Evolutionary conservation across 2,329 filamentous ascomycete species (phyloP).

Genomic region (Plenodomus lindquistii): DNA sequence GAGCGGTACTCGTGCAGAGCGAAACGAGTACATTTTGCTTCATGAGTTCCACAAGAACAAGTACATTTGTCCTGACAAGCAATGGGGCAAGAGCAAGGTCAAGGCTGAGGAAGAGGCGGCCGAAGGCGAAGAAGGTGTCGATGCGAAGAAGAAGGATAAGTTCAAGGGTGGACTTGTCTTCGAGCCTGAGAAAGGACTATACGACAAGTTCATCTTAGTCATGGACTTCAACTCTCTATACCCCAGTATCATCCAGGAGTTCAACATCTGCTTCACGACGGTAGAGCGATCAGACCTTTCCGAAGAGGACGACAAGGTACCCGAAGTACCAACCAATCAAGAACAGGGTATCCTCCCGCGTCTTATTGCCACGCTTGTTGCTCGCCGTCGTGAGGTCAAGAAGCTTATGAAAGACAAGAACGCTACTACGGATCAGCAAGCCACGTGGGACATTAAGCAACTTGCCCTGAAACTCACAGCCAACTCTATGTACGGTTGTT

Average conservation of each 20-base stretch:
- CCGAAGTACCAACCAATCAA: slow-evolving; percentile 78
- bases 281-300: slow-evolving; percentile 75
- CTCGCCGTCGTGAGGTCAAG: slow-evolving; percentile 88
- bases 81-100: slow-evolving; percentile 74
- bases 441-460: slow-evolving; percentile 98
- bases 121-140: slow-evolving; percentile 67
- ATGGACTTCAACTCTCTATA: slow-evolving; percentile 99
- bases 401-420: slow-evolving; percentile 93
- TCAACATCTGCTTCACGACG: slow-evolving; percentile 98
- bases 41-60: slow-evolving; percentile 97
- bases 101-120: slow-evolving; percentile 74
- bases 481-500: slow-evolving; percentile 99
- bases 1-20: slow-evolving; percentile 92
- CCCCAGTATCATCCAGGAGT: slow-evolving; percentile 98
- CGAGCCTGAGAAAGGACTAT: slow-evolving; percentile 94
- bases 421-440: slow-evolving; percentile 82
- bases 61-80: slow-evolving; percentile 97
- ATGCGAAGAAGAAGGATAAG: slow-evolving; percentile 97
- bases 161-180: slow-evolving; percentile 98
- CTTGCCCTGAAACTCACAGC: slow-evolving; percentile 94
- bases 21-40: slow-evolving; percentile 98
- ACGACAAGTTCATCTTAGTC: slow-evolving; percentile 97
- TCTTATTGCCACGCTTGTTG: slow-evolving; percentile 90
- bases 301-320: slow-evolving; percentile 84
- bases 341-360: slow-evolving; percentile 83